A percentile compares a stretch with the other conserved stretches of the same genome.
phyloP scores from a whole-genome alignment of 108 stramenopile genomes.

The Cyclotella sp. region DNA sequence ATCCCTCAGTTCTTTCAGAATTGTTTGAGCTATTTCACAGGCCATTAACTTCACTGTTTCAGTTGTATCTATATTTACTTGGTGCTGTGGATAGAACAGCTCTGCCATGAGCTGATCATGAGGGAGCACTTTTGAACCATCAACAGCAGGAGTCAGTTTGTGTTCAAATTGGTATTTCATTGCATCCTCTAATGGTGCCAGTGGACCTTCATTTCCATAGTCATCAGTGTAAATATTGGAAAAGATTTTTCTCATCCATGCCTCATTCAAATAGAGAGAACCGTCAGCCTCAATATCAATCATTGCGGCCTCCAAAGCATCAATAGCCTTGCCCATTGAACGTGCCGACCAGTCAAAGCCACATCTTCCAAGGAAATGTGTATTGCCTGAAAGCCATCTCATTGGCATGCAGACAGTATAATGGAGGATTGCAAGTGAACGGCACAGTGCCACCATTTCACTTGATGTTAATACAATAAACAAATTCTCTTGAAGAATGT shows the following conservation, averaged over 20 bases:
- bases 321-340: too few relatives aligned
- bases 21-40: neutral
- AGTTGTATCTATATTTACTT: slow-evolving; percentile 4
- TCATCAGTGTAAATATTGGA: too few relatives aligned
- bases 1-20: slow-evolving; percentile 5
- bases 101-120: slow-evolving; percentile 12
- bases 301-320: neutral
- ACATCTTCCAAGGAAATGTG: neutral
- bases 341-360: slow-evolving; percentile 19
- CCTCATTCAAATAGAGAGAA: slow-evolving; percentile 9
- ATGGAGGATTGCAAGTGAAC: too few relatives aligned
- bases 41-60: slow-evolving; percentile 9
- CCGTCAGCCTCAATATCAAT: too few relatives aligned
- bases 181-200: slow-evolving; percentile 14
- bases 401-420: too few relatives aligned
- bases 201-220: neutral
- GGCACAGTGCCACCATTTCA: too few relatives aligned
- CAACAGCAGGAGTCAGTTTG: too few relatives aligned
- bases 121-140: too few relatives aligned
- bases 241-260: slow-evolving; percentile 13
- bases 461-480: too few relatives aligned
- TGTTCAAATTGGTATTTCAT: slow-evolving; percentile 28
- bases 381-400: too few relatives aligned
- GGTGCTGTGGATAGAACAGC: slow-evolving; percentile 15
- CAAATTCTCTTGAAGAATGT: too few relatives aligned